Conservation (phyloP, 768 basidiomycete species). For the Rubroboletus pulcherrimus region DNA sequence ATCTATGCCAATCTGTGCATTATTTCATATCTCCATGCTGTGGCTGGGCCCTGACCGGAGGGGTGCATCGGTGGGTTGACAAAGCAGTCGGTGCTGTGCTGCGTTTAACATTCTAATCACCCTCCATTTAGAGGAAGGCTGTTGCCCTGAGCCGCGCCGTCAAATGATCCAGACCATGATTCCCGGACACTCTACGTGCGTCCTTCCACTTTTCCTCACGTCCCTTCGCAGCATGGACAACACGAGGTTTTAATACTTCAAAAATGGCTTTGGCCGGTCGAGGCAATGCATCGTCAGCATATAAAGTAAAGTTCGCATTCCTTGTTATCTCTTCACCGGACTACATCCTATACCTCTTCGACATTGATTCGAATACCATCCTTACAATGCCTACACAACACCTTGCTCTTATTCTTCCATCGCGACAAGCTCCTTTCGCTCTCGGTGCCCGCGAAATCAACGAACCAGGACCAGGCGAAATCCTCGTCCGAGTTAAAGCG, state of each 20-base stretch:
- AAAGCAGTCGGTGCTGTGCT: slow-evolving; percentile 27
- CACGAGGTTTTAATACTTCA: slow-evolving; percentile 33
- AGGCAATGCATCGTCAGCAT: slow-evolving; percentile 30
- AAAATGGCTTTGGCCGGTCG: slow-evolving; percentile 21
- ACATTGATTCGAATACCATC: slow-evolving; percentile 3
- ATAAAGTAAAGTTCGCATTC: slow-evolving; percentile 25
- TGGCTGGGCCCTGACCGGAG: slow-evolving; percentile 15
- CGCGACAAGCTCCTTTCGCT: slow-evolving; percentile 34
- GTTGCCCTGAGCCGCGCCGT: slow-evolving; percentile 31
- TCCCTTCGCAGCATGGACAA: slow-evolving; percentile 31
- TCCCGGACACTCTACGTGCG: slow-evolving; percentile 26
- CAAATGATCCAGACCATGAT: slow-evolving; percentile 31
- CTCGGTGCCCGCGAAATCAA: slow-evolving; percentile 35
- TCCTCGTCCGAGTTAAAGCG: slow-evolving; percentile 46
- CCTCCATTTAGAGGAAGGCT: slow-evolving; percentile 31
- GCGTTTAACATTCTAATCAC: slow-evolving; percentile 26
- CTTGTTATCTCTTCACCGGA: slow-evolving; percentile 19
- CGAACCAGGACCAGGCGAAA: slow-evolving; percentile 43
- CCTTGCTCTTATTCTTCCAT: slow-evolving; percentile 29
- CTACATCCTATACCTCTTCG: slow-evolving; percentile 12
- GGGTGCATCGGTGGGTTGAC: slow-evolving; percentile 10
- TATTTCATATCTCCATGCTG: slow-evolving; percentile 17
- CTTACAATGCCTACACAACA: slow-evolving; percentile 26
- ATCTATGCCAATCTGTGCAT: slow-evolving; percentile 8
- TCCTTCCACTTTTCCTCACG: slow-evolving; percentile 23